Evolutionary conservation across 169 alveolate genomes (phyloP).

Genomic region (Perkinsus olseni): DNA sequence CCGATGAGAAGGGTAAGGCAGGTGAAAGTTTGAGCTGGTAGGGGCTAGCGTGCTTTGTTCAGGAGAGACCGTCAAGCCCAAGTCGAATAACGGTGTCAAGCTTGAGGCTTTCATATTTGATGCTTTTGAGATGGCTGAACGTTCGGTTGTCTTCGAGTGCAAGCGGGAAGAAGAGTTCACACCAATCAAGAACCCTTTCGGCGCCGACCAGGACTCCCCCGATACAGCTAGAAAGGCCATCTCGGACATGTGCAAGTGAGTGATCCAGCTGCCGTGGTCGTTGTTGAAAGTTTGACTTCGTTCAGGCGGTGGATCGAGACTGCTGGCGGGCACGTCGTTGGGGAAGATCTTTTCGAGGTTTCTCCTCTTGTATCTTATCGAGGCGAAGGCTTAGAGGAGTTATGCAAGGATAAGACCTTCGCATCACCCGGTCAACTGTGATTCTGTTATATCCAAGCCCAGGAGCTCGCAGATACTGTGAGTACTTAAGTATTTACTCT

Average conservation of each 20-base stretch:
- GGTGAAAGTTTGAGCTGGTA: background rate
- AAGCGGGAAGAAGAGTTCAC: conserved; percentile 46
- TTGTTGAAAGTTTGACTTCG: background rate
- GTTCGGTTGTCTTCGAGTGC: conserved; percentile 23
- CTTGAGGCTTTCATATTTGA: conserved; percentile 44
- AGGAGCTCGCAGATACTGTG: too few species aligned
- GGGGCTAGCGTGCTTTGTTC: background rate
- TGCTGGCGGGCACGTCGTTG: background rate
- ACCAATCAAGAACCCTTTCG: conserved; percentile 51
- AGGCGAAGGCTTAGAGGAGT: conserved; percentile 13
- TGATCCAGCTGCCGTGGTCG: background rate
- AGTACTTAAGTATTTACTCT: too few species aligned
- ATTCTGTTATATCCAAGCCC: too few species aligned
- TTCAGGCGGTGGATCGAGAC: background rate
- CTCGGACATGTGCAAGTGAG: background rate
- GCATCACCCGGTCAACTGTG: background rate
- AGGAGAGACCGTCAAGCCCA: conserved; percentile 19
- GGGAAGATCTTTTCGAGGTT: conserved; percentile 15
- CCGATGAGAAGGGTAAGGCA: conserved; percentile 16
- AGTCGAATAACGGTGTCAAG: conserved; percentile 37
- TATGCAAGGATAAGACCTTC: background rate
- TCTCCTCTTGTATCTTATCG: conserved; percentile 21
- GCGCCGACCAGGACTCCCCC: conserved; percentile 42
- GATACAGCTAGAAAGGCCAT: conserved; percentile 14
- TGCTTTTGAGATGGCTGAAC: conserved; percentile 28